Evolutionary conservation across 257 asterid genomes (phyloP), one percentile per base, ranked within the genome.

Genomic region (Solanum gandarillasii): DNA sequence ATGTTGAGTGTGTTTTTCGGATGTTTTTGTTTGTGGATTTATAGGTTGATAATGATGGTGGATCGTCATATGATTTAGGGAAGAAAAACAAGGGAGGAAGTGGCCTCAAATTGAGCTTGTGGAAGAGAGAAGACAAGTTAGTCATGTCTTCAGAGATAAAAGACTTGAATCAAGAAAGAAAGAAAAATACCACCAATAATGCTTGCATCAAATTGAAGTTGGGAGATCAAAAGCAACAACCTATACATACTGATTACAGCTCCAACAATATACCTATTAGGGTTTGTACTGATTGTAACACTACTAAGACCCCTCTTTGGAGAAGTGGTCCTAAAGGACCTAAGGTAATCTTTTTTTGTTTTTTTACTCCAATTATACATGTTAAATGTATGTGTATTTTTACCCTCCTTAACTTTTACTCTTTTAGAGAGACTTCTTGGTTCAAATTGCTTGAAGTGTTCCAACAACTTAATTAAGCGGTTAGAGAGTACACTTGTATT

Each of bases 311-410:
- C 68, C 99, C 99, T 91, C 98, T 97, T 31, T 97, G 99, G 99
- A 94, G 99, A 91, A 94, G 99, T 91, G 99, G 99, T 76, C 99
- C 99, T 38, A 93, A 95, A 89, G 99, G 98, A 87, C 99, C 99
- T 52, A 97, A 97, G 99, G 99, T 83, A 83, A 55, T 83, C 93
- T 87, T 32, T 10, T 46, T 46, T 2, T 71, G 60, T 12, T 18
- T 34, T 9, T 6, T 35, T 60, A 23, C 70, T 62, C 70, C 70
- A 62, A 27, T 70, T 72, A 32, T 78, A 29, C 9, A 14, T n/a
- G 55, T 41, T 60, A 7, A 5, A 31, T 74, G 36, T 58, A 13
- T 62, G 70, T 9, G 13, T 62, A 62, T 62, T 62, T 9, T 62
- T 62, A 62, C 29, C 9, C 13, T 23, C 70, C 70, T 48, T 6